Conservation (phyloP, 169 alveolate species). For the Plasmodium gonderi region DNA sequence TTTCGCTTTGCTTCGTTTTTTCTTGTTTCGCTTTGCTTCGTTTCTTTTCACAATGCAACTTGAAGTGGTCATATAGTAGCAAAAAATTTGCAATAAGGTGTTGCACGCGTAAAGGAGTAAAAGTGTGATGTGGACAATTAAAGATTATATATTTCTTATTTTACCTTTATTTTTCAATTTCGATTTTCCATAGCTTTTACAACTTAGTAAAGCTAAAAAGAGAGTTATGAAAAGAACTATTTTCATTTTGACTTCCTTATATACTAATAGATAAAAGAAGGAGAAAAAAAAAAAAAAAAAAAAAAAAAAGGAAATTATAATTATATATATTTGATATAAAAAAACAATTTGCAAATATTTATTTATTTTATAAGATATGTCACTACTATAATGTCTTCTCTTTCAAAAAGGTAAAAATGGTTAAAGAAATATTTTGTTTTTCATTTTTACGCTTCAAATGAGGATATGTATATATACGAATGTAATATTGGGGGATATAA, state of each 20-base stretch:
- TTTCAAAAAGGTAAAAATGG: conserved; percentile 13
- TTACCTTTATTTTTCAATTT: conserved; percentile 52
- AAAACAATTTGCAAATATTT: conserved; percentile 10
- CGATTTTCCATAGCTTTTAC: conserved; percentile 55
- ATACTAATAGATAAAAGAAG: background rate
- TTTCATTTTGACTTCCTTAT: conserved; percentile 20
- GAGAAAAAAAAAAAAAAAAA: background rate
- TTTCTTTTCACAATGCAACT: background rate
- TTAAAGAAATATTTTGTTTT: conserved; percentile 12
- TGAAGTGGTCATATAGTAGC: background rate
- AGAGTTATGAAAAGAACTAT: conserved; percentile 10
- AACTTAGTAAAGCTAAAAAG: conserved; percentile 44
- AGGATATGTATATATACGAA: background rate
- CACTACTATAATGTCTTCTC: background rate
- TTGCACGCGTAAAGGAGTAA: background rate
- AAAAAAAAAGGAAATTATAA: background rate
- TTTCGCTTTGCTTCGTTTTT: background rate
- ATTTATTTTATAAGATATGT: background rate
- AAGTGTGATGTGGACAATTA: background rate
- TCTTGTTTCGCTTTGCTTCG: background rate
- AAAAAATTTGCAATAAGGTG: background rate
- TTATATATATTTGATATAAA: background rate
- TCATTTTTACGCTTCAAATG: conserved; percentile 20
- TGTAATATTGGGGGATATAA: background rate
- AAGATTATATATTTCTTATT: background rate